Evolutionary conservation across 2,329 filamentous ascomycete species (phyloP).

Genomic region (Cladorrhinum sp.): DNA sequence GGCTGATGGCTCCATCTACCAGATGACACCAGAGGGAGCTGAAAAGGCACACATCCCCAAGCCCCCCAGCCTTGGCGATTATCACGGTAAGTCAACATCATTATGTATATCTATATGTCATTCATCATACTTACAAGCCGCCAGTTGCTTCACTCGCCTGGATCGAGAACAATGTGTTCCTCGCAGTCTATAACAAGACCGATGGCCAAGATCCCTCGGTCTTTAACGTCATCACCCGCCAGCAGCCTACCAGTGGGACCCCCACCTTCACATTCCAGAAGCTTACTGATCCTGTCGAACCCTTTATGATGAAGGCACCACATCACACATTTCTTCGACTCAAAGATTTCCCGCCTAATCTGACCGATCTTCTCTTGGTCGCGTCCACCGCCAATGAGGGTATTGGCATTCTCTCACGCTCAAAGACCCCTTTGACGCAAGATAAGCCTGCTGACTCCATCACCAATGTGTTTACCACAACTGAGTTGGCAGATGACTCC

Average conservation of each 20-base stretch:
- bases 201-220: constrained; percentile 60
- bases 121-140: constrained; percentile 6
- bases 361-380: constrained; percentile 79
- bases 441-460: constrained; percentile 58
- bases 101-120: neutral
- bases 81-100: constrained; percentile 57
- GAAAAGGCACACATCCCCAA: constrained; percentile 76
- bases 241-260: constrained; percentile 45
- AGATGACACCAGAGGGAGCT: constrained; percentile 79
- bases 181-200: constrained; percentile 72
- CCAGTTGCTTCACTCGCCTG: constrained; percentile 74
- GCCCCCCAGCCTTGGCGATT: constrained; percentile 64
- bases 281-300: constrained; percentile 69
- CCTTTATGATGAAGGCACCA: constrained; percentile 64
- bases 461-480: constrained; percentile 69
- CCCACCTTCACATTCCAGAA: constrained; percentile 69
- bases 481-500: constrained; percentile 69
- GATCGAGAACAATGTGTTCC: constrained; percentile 84
- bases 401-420: constrained; percentile 73
- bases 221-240: constrained; percentile 77
- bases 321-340: constrained; percentile 77
- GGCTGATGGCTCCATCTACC: constrained; percentile 72
- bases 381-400: constrained; percentile 78
- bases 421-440: constrained; percentile 63
- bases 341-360: constrained; percentile 72